Base-by-base conservation (phyloP, 2,329 filamentous ascomycete species). In the Cercospora janseana region DNA sequence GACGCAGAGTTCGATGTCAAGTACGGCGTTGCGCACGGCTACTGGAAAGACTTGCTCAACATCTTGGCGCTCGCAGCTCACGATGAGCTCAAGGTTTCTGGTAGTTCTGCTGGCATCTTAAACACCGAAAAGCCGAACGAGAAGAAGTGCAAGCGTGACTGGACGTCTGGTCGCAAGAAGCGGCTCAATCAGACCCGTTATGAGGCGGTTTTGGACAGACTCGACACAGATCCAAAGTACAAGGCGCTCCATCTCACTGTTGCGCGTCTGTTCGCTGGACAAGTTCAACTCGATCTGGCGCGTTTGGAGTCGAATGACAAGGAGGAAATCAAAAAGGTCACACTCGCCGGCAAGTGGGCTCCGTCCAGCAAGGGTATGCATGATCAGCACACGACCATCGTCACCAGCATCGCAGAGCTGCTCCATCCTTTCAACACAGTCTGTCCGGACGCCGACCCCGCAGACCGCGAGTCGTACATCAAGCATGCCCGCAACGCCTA, bases 1-100 rank as follows among this genome's bases (percentile, higher is more conserved):
- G 49, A 55, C 6, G 35, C 54, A 1, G 53, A 60, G 23, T 61
- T 60, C 21, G 60, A 63, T 41, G 61, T 70, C 37, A 64, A 60
- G 27, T 62, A 63, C 42, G 69, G 69, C 0, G 71, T 79, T 2
- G 69, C 80, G 4, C 80, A 83, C 44, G 79, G 80, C 0, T 83
- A 82, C 64, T 83, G 79, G 79, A 82, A 83, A 56, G 79, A 83
- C 59, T 66, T 82, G 3, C 66, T 82, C 2, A 83, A 82, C 56
- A 69, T 83, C 2, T 69, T 83, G 0, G 75, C 72, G 1, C 69
- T 83, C 2, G 73, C 74, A 0, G 75, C 71, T 18, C 75, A 79
- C 43, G 67, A 70, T 16, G 68, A 75, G 60, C 69, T 83, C 9
- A 64, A 69, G 10, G 68, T 69, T 4, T 60, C 72, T 9, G 66